phyloP scores from a whole-genome alignment of 2,329 filamentous ascomycete species.

The Beauveria sp. region DNA sequence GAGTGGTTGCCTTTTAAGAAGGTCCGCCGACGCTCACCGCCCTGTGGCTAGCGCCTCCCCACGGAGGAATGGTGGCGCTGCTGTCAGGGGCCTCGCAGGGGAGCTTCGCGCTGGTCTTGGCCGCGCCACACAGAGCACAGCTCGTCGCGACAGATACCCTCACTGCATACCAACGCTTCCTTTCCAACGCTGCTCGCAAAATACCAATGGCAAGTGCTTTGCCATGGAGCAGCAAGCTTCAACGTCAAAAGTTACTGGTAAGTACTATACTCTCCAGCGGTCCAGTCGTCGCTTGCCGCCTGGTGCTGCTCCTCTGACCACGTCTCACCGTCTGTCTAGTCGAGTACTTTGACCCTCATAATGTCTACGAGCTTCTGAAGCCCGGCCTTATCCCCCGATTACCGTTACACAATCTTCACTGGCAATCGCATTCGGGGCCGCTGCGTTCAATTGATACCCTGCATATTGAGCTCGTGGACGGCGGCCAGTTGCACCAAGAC shows the following conservation, averaged over 20 bases:
- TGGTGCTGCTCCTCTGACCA: background rate
- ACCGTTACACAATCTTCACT: constrained; percentile 86
- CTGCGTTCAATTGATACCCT: constrained; percentile 89
- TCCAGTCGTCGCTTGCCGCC: no score
- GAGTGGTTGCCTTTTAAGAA: background rate
- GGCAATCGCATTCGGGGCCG: constrained; percentile 90
- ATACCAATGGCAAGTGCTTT: constrained; percentile 14
- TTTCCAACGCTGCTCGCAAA: background rate
- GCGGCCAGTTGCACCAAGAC: constrained; percentile 35
- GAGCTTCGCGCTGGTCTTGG: background rate
- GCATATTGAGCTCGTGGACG: constrained; percentile 76
- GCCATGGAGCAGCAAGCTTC: constrained; percentile 60
- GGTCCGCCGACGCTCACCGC: background rate
- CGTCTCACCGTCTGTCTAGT: constrained; percentile 43
- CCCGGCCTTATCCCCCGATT: constrained; percentile 70
- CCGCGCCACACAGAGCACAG: background rate
- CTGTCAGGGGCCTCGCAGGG: background rate
- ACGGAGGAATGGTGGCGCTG: background rate
- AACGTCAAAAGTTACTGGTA: constrained; percentile 72
- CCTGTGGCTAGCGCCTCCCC: background rate
- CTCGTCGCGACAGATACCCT: constrained; percentile 1
- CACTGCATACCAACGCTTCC: background rate
- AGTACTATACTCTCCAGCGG: constrained; percentile 12
- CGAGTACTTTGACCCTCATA: constrained; percentile 92
- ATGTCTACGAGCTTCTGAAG: constrained; percentile 75